A percentile compares a stretch with the other conserved stretches of the same genome.
phyloP scores from a whole-genome alignment of 2,329 filamentous ascomycete genomes.

The Colletotrichum theobromicola region DNA sequence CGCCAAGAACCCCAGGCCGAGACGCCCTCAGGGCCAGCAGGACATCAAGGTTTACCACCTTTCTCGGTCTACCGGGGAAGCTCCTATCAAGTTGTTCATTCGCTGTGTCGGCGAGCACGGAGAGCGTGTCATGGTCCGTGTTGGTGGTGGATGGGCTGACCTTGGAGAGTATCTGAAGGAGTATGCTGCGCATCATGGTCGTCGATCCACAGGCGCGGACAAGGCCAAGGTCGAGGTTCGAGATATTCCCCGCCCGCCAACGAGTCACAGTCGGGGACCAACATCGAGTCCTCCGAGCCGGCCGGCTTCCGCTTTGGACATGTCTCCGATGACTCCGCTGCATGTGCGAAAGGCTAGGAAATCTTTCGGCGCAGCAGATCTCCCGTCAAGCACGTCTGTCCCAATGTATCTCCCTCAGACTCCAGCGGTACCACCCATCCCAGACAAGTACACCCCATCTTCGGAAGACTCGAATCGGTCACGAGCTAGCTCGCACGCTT shows the following conservation, averaged over 20 bases:
- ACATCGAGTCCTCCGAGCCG: constrained; percentile 39
- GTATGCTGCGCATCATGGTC: constrained; percentile 90
- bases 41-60: constrained; percentile 95
- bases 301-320: constrained; percentile 39
- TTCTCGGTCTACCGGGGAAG: constrained; percentile 79
- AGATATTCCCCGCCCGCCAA: constrained; percentile 43
- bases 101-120: constrained; percentile 88
- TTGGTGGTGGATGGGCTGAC: constrained; percentile 98
- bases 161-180: constrained; percentile 93
- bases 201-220: constrained; percentile 59
- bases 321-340: constrained; percentile 53
- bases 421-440: constrained; percentile 39
- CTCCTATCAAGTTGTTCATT: constrained; percentile 94
- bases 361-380: constrained; percentile 42
- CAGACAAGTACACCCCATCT: constrained; percentile 44
- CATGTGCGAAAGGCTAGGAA: constrained; percentile 59
- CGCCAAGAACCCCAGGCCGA: constrained; percentile 52
- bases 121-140: constrained; percentile 96
- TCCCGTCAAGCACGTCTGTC: neutral
- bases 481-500: constrained; percentile 58
- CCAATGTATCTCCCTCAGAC: constrained; percentile 44
- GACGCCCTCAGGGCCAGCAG: constrained; percentile 58
- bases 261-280: constrained; percentile 22
- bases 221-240: constrained; percentile 62
- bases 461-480: constrained; percentile 52